phyloP scores from a whole-genome alignment of 176 grass and related monocot species.

The Ampelocalamus luodianensis region DNA sequence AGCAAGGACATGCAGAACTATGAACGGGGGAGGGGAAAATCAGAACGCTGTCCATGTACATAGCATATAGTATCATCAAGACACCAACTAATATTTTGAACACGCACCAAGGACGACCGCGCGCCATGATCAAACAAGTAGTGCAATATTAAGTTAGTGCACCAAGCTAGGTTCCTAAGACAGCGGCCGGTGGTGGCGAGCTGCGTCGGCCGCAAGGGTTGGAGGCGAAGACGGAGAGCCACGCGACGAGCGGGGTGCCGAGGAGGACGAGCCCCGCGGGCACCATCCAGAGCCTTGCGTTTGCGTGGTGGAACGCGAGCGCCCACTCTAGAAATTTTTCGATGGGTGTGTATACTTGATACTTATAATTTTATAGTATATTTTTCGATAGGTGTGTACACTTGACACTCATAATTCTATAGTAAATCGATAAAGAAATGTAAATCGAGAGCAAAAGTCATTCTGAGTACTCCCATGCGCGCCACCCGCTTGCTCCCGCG shows the following conservation, averaged over 20 bases:
- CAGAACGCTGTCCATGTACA: too few species aligned
- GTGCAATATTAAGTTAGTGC: not conserved
- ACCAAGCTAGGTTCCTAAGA: constrained; percentile 1
- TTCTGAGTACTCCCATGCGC: too few species aligned
- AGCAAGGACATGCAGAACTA: not conserved
- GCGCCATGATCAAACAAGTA: not conserved
- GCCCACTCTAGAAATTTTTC: too few species aligned
- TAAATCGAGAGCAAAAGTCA: too few species aligned
- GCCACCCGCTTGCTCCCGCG: too few species aligned
- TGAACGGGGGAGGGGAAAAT: not conserved
- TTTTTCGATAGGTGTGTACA: too few species aligned
- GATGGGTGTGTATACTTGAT: too few species aligned
- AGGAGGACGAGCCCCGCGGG: constrained; percentile 74
- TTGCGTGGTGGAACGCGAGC: constrained; percentile 66
- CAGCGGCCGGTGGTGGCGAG: not conserved
- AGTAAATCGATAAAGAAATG: too few species aligned
- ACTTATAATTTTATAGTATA: too few species aligned
- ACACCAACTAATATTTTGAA: too few species aligned
- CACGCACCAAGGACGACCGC: not conserved
- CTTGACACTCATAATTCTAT: too few species aligned
- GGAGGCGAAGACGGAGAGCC: constrained; percentile 60
- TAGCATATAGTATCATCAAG: too few species aligned
- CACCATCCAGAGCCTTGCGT: constrained; percentile 89
- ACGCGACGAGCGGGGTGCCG: constrained; percentile 69
- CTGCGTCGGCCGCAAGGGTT: constrained; percentile 23